Conservation (phyloP, 495 filamentous ascomycete species). For the Penicillium salamii region DNA sequence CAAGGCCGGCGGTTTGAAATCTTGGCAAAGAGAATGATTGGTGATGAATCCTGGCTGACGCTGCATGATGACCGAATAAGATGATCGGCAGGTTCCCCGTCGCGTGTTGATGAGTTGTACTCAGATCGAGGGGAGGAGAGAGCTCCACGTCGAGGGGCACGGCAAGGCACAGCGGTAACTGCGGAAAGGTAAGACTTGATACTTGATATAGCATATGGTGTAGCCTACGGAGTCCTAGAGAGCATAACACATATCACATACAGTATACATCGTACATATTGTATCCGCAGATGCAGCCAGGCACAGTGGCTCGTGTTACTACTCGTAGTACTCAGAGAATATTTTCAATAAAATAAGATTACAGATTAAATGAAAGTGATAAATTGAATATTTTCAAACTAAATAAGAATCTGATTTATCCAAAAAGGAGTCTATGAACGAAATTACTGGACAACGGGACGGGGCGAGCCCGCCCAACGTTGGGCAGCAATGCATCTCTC, state of each 20-base stretch:
- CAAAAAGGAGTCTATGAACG: background rate
- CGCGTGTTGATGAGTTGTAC: conserved; percentile 10
- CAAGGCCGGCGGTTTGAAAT: conserved; percentile 14
- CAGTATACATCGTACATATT: background rate
- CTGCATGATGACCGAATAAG: conserved; percentile 26
- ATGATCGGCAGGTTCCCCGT: conserved; percentile 23
- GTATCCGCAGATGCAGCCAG: background rate
- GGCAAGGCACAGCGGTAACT: conserved; percentile 2
- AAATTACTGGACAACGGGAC: conserved; percentile 16
- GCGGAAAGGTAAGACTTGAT: conserved; percentile 1
- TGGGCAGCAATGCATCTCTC: conserved; percentile 44
- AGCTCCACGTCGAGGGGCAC: conserved; percentile 18
- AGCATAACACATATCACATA: background rate
- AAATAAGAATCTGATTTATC: conserved; percentile 1
- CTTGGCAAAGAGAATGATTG: conserved; percentile 27
- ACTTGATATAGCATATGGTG: too few species aligned
- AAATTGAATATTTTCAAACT: conserved; percentile 1
- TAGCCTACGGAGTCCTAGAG: too few species aligned
- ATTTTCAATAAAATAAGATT: too few species aligned
- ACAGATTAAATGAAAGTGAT: too few species aligned
- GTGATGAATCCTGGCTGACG: conserved; percentile 17
- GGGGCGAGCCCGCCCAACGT: conserved; percentile 32
- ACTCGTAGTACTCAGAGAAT: too few species aligned
- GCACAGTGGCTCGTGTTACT: too few species aligned
- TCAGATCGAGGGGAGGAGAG: conserved; percentile 16